Evolutionary conservation across 1,284 basidiomycete genomes (phyloP), one percentile per base, ranked within the genome.

Genomic region (Leccinum cinnamomeum): DNA sequence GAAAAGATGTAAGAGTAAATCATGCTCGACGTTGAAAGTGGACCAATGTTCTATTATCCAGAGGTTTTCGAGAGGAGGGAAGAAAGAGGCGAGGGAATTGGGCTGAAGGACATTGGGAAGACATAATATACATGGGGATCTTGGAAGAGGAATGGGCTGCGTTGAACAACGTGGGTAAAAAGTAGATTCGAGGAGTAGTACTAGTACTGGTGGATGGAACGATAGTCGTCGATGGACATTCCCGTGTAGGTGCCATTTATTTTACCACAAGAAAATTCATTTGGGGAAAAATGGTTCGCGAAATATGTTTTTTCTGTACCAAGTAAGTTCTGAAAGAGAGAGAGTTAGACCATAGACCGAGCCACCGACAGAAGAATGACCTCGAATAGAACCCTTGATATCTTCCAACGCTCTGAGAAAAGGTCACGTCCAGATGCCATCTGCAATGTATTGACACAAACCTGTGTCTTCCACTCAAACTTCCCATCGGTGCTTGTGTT

Each of bases 371-470:
- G 3, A 55, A 39, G 33, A 50, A 51, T 66, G 58, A 91, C 90
- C 92, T 77, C 76, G 74, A 55, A 95, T 93, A 5, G 91, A 94
- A 7, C 81, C 81, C 25, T 77, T 78, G 61, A 95, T 94, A 67
- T 95, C 92, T 62, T 88, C 87, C 62, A 93, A 74, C 6, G 93
- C 92, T 48, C 92, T 92, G 66, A 56, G 16, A 28, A 61, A 59
- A 54, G 41, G 28, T 65, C 33, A 48, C 48, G 41, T 35, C 37
- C 8, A 46, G 18, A 53, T 59, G 20, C 23, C 44, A 37, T 20
- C 6, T 18, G 10, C 28, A 57, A 37, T 35, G 69, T 74, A 51
- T 65, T 84, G 14, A 69, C 76, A 64, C 74, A 80, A 69, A 81
- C 72, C 72, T 72, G 53, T 76, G 72, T 20, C 48, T 64, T 12